Percentiles rank a stretch among this genome's conserved stretches.
Evolutionary conservation across 352 stramenopile species (phyloP).

Genomic region (Phytopythium sindhum): DNA sequence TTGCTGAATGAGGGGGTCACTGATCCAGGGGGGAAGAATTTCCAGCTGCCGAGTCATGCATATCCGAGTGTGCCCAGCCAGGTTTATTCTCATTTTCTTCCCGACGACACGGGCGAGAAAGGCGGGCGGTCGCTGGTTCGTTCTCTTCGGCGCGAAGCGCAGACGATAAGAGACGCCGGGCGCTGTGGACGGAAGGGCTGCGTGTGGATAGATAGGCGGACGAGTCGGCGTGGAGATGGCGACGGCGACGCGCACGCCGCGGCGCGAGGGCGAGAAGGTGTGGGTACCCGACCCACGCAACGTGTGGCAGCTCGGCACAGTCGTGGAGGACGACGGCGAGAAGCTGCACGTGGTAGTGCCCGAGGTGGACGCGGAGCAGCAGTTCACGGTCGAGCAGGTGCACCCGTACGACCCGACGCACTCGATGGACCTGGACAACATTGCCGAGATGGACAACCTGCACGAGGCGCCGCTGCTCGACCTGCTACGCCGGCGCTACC

Average conservation of each 20-base stretch:
- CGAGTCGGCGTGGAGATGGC: constrained; percentile 12
- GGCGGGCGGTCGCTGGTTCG: neutral
- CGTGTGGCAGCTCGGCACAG: constrained; percentile 83
- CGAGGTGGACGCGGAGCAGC: constrained; percentile 76
- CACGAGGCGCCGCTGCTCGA: constrained; percentile 90
- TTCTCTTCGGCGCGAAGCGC: neutral
- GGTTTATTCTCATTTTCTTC: constrained; percentile 5
- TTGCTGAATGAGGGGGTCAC: neutral
- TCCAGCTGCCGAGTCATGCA: neutral
- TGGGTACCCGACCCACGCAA: constrained; percentile 85
- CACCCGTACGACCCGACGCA: constrained; percentile 91
- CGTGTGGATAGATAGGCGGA: neutral
- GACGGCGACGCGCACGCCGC: constrained; percentile 44
- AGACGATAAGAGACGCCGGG: neutral
- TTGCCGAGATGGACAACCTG: constrained; percentile 93
- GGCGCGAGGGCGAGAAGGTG: constrained; percentile 84
- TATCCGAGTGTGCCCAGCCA: neutral
- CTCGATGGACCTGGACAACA: constrained; percentile 84
- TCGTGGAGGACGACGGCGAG: constrained; percentile 83
- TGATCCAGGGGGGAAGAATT: constrained; percentile 4
- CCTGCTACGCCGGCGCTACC: constrained; percentile 83
- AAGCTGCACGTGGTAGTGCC: constrained; percentile 82
- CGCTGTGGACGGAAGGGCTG: neutral
- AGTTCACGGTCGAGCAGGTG: constrained; percentile 75
- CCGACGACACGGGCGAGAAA: neutral